A percentile compares a stretch with the other conserved stretches of the same genome.
Conservation (phyloP, 345 rosid genomes). For the Eucalyptus cloeziana region DNA sequence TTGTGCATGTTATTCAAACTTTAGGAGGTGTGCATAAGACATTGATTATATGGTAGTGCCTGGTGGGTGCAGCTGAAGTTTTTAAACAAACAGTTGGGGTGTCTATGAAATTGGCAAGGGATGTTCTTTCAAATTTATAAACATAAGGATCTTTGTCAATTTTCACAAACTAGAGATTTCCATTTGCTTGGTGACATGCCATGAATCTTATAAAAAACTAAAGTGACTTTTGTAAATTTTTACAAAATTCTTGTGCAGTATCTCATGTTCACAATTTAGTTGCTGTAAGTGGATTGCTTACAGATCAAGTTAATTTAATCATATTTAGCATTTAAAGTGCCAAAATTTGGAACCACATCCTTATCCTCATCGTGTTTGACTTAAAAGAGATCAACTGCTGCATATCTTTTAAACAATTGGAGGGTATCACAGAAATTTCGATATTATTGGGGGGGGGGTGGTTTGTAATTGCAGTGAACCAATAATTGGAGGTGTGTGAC, state of each 20-base stretch:
- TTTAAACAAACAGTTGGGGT: background rate
- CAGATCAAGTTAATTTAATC: background rate
- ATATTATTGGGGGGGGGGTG: background rate
- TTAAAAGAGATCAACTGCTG: background rate
- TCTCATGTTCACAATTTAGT: background rate
- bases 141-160: background rate
- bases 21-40: background rate
- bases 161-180: background rate
- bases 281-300: background rate
- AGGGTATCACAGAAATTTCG: background rate
- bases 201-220: background rate
- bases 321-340: background rate
- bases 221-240: background rate
- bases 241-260: background rate
- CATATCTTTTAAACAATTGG: background rate
- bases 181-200: background rate
- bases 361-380: background rate
- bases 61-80: background rate
- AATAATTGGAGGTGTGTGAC: background rate
- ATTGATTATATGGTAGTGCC: background rate
- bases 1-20: background rate
- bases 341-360: background rate
- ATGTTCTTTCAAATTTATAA: background rate
- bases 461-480: background rate
- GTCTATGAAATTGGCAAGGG: background rate